These are phyloP conservation scores for Xylaria sp. DNA, from an alignment of 2,329 filamentous ascomycete species.

Conservation along the genomic window DNA sequence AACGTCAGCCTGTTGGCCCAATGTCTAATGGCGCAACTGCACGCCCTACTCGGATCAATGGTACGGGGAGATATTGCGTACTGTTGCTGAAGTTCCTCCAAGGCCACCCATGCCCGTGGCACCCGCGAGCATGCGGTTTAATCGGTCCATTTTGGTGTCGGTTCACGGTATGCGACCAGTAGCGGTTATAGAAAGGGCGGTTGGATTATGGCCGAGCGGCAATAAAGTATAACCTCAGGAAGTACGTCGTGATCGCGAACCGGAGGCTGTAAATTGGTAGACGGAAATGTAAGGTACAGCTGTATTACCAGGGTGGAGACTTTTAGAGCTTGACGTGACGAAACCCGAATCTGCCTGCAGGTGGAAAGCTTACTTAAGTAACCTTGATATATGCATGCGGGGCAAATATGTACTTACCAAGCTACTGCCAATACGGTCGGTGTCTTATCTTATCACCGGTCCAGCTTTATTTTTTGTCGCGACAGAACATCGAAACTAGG, in stretches of 20 bases:
- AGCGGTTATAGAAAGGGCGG: background rate
- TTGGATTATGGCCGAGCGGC: background rate
- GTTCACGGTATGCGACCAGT: slow-evolving; percentile 3
- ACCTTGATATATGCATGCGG: background rate
- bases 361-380: background rate
- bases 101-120: slow-evolving; percentile 72
- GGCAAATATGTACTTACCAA: slow-evolving; percentile 3
- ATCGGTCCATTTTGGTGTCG: slow-evolving; percentile 78
- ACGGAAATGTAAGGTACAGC: slow-evolving; percentile 5
- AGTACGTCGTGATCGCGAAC: slow-evolving; percentile 1
- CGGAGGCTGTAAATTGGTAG: slow-evolving; percentile 5
- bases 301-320: background rate
- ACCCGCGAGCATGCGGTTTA: slow-evolving; percentile 87
- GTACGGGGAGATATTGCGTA: slow-evolving; percentile 54
- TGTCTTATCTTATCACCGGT: slow-evolving; percentile 30
- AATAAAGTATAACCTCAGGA: background rate
- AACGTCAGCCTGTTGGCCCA: slow-evolving; percentile 13
- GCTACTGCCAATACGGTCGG: no score
- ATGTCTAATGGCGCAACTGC: background rate
- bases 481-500: background rate
- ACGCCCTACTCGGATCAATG: background rate
- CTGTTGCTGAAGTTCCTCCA: slow-evolving; percentile 68
- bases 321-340: slow-evolving; percentile 35
- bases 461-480: slow-evolving; percentile 27
- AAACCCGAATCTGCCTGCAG: slow-evolving; percentile 40